phyloP scores from a whole-genome alignment of 73 alveolate genomes.

The Effrenium voratum region DNA sequence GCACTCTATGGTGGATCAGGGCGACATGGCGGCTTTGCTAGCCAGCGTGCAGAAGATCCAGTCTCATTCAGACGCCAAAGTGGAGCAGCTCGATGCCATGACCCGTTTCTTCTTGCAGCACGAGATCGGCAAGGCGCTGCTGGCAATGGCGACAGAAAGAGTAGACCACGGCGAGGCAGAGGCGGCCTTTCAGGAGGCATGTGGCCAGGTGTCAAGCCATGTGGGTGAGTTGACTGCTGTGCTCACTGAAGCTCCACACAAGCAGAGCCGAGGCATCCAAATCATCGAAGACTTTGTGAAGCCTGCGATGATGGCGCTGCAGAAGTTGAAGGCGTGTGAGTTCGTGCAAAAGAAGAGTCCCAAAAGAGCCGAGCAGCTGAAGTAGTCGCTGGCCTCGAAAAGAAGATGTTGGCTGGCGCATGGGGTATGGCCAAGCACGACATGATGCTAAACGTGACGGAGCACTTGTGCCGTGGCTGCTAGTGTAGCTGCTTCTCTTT shows the following conservation, averaged over 20 bases:
- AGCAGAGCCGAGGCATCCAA: not conserved
- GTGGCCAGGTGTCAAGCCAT: not conserved
- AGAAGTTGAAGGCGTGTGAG: not conserved
- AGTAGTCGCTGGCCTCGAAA: not conserved
- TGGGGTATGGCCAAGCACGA: not conserved
- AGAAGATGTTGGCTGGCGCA: not conserved
- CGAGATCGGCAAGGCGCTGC: slow-evolving; percentile 21
- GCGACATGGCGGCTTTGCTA: not conserved
- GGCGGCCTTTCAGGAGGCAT: not conserved
- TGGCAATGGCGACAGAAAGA: not conserved
- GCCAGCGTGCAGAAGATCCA: not conserved
- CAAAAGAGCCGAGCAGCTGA: not conserved
- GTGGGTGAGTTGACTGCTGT: too few relatives aligned
- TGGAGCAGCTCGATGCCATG: not conserved
- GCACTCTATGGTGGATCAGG: not conserved
- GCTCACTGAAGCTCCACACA: too few relatives aligned
- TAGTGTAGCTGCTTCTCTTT: not conserved
- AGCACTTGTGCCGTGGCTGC: not conserved
- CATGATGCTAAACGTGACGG: not conserved
- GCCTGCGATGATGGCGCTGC: not conserved
- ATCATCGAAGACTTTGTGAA: not conserved
- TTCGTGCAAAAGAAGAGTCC: not conserved
- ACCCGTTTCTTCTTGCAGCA: slow-evolving; percentile 41
- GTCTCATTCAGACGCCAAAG: not conserved
- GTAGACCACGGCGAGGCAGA: slow-evolving; percentile 27